These are phyloP conservation scores for Cladophialophora carrionii DNA, from an alignment of 2,329 filamentous ascomycete genomes.

Conservation along the genomic window DNA sequence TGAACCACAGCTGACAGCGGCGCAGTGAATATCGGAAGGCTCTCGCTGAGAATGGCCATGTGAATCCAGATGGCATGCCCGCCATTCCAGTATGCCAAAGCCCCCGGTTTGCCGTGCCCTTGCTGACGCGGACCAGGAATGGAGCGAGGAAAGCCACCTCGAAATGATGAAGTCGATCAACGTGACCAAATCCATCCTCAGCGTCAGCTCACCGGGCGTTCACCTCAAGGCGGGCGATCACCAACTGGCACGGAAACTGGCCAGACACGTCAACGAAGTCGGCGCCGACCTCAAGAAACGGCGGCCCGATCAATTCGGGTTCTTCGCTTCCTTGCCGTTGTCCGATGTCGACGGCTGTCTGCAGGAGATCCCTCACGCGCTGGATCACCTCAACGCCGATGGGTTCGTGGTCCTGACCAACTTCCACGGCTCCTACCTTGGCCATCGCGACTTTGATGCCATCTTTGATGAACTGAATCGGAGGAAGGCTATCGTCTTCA, in stretches of 20 bases:
- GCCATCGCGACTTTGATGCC: constrained; percentile 50
- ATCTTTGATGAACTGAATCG: constrained; percentile 56
- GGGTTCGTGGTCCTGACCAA: constrained; percentile 60
- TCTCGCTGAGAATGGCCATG: constrained; percentile 34
- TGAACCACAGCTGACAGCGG: not conserved
- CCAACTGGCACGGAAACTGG: constrained; percentile 44
- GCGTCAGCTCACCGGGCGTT: constrained; percentile 59
- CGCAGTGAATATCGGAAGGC: constrained; percentile 35
- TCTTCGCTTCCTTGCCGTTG: constrained; percentile 59
- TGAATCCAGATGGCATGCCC: constrained; percentile 37
- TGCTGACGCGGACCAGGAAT: constrained; percentile 42
- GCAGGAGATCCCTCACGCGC: constrained; percentile 52
- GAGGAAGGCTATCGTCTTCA: constrained; percentile 55
- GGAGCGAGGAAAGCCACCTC: constrained; percentile 54
- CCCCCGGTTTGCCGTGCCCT: not conserved
- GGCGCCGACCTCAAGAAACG: constrained; percentile 39
- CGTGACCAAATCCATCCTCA: constrained; percentile 58
- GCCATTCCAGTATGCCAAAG: constrained; percentile 30
- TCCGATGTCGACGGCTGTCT: constrained; percentile 55
- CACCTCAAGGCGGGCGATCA: constrained; percentile 50
- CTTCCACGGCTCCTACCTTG: constrained; percentile 57
- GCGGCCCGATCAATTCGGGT: constrained; percentile 50
- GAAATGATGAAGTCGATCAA: constrained; percentile 55
- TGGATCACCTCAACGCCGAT: constrained; percentile 50
- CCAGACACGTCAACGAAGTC: constrained; percentile 45